Evolutionary conservation across 148 eudicot species (phyloP), one percentile per base, ranked within the genome.

Genomic region (Beta vulgaris): DNA sequence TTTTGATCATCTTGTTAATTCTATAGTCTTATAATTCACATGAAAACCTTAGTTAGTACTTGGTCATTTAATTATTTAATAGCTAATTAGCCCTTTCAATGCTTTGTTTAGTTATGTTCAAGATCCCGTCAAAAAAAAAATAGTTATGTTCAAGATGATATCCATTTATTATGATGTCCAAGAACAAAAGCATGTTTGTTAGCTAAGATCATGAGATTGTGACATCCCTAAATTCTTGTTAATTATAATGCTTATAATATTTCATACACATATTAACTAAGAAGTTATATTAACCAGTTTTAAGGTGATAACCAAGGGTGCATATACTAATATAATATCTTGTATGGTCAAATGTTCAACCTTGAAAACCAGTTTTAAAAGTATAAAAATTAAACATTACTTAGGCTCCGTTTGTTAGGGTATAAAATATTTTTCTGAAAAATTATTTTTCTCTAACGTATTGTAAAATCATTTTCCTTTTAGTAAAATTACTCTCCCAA

Each of bases 151-250:
- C 32, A 58, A 64, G 58, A 73, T 67, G 40, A 46, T 62, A 51
- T 75, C 14, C 57, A 53, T 69, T 74, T 72, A 29, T 74, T 72
- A 29, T 54, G 18, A 43, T 55, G 57, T 28, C 75, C 36, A 64
- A 64, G 66, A 75, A 49, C 69, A 39, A 75, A 71, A 80, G 79
- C 64, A 80, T 76, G 75, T 74, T 36, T 74, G 82, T 69, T 66
- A 73, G 55, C 31, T 66, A 66, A n/a, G n/a, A 69, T 60, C 51
- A 74, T 69, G 23, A 46, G 71, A 74, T 69, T 61, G 60, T 74
- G 78, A 12, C 78, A 74, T 79, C 74, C 78, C 53, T 69, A 73
- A 66, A 23, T 61, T 36, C 31, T 53, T 39, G 15, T 61, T 2
- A 39, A 77, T 11, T 46, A 28, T 42, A 35, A 67, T 53, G 64